A percentile compares a stretch with the other conserved stretches of the same genome.
Conservation (phyloP, 2,329 filamentous ascomycete species). For the Macrophomina tecta region DNA sequence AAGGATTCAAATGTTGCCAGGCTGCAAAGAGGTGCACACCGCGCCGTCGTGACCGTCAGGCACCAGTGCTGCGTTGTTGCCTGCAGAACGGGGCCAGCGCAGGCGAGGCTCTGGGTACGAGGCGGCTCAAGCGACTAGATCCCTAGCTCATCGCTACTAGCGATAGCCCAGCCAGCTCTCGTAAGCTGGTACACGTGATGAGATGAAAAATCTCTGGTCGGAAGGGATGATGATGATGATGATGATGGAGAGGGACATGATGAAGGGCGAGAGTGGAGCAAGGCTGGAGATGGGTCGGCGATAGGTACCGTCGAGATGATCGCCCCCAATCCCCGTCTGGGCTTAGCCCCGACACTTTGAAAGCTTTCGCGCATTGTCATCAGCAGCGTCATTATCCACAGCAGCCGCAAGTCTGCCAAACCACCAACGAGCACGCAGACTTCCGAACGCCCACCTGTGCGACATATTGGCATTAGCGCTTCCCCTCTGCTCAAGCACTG, state of each 20-base stretch:
- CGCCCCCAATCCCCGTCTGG: neutral
- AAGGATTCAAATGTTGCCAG: neutral
- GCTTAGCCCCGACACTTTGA: constrained; percentile 7
- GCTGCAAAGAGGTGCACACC: neutral
- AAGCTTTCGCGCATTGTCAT: constrained; percentile 27
- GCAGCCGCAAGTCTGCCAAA: neutral
- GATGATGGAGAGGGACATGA: neutral
- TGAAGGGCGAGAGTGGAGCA: neutral
- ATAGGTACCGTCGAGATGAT: neutral
- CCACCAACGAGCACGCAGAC: neutral
- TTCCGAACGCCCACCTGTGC: neutral
- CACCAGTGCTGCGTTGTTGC: constrained; percentile 7
- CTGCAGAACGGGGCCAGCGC: neutral
- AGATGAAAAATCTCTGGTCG: neutral
- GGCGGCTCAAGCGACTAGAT: neutral
- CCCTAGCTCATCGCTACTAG: neutral
- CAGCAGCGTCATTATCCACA: constrained; percentile 19
- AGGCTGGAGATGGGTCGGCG: constrained; percentile 9
- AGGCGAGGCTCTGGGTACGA: neutral
- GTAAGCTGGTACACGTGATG: too few relatives aligned
- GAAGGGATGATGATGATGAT: neutral
- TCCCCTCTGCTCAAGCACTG: neutral
- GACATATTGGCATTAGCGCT: neutral
- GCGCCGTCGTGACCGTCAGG: neutral
- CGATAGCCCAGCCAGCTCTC: neutral